Conservation (phyloP, 495 filamentous ascomycete genomes). For the Lepraria neglecta region DNA sequence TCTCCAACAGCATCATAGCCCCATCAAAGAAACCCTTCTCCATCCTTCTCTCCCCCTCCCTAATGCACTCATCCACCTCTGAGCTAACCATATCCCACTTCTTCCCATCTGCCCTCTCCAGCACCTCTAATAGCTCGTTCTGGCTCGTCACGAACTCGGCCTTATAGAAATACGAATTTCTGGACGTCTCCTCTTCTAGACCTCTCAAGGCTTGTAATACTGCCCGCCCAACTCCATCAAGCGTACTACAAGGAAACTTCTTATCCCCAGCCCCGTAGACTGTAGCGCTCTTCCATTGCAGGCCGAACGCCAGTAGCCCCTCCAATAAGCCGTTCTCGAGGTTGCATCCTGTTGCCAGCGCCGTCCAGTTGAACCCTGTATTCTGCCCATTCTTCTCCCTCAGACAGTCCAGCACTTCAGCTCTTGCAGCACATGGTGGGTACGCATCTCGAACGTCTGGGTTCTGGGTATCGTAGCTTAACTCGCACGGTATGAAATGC, state of each 20-base stretch:
- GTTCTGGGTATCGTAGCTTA: slow-evolving; percentile 42
- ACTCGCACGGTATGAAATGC: slow-evolving; percentile 49
- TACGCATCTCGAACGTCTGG: slow-evolving; percentile 21
- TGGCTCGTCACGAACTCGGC: not conserved
- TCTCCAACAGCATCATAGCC: slow-evolving; percentile 1
- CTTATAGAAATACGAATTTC: not conserved
- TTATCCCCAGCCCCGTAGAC: not conserved
- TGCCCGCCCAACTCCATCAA: not conserved
- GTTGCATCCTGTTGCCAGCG: not conserved
- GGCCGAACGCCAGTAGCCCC: not conserved
- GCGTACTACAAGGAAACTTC: not conserved
- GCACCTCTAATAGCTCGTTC: not conserved
- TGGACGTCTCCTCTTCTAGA: not conserved
- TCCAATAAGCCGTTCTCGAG: not conserved
- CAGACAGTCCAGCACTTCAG: not conserved
- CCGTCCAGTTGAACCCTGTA: not conserved
- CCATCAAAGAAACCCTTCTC: slow-evolving; percentile 4
- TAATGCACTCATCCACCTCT: not conserved
- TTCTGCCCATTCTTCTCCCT: not conserved
- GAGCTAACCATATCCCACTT: not conserved
- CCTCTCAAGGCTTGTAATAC: not conserved
- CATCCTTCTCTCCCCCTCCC: slow-evolving; percentile 5
- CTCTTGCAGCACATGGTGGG: not conserved
- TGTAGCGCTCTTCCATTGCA: not conserved
- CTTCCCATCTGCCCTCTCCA: not conserved